Evolutionary conservation across 306 rosid species (phyloP).

Genomic region (Lagenaria siceraria): DNA sequence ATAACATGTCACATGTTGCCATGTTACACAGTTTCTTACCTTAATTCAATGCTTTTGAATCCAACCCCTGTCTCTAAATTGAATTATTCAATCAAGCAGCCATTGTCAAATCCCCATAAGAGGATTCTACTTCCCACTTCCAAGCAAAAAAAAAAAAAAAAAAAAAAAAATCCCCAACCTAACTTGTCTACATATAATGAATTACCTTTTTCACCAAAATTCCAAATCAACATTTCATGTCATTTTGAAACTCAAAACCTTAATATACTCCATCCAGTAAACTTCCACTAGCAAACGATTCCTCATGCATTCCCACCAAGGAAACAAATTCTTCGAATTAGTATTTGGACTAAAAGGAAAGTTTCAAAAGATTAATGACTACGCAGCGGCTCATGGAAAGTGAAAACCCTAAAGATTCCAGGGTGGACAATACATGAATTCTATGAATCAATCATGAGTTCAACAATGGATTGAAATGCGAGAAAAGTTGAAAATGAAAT

Average conservation of each 20-base stretch:
- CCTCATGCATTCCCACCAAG: neutral
- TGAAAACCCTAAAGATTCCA: neutral
- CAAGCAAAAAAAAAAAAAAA: neutral
- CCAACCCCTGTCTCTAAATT: neutral
- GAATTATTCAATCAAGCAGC: neutral
- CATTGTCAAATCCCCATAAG: neutral
- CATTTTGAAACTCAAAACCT: neutral
- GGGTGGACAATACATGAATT: neutral
- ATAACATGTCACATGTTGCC: neutral
- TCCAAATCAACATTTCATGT: neutral
- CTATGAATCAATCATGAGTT: neutral
- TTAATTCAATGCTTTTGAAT: neutral
- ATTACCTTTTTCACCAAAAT: neutral
- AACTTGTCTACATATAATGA: neutral
- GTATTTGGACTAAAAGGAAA: neutral
- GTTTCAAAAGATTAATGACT: neutral
- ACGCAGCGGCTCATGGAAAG: neutral
- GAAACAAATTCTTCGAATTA: neutral
- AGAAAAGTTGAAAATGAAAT: neutral
- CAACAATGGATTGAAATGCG: neutral
- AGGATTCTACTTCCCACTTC: neutral
- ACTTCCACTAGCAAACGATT: neutral
- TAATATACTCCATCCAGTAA: neutral
- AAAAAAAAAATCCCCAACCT: neutral
- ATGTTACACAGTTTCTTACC: neutral